Percentiles rank a stretch among this genome's conserved stretches.
Evolutionary conservation across 1,139 yeast genomes (phyloP).

Genomic region (Suhomyces guaymorum): DNA sequence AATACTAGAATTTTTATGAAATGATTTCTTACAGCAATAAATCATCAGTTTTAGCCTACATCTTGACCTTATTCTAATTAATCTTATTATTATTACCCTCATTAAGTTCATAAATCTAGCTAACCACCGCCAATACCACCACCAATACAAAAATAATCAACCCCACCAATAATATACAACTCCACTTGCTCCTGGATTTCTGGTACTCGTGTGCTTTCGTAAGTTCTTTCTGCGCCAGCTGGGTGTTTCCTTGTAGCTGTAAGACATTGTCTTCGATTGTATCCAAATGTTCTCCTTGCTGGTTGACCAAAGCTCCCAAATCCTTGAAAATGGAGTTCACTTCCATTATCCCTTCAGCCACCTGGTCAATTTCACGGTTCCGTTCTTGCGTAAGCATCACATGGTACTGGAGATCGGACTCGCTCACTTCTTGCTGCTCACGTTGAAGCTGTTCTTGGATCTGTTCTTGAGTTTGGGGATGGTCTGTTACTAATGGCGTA

Average conservation of each 20-base stretch:
- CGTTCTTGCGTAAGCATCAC: constrained; percentile 68
- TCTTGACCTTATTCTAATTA: no score
- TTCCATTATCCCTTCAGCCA: constrained; percentile 77
- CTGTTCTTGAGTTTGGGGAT: constrained; percentile 22
- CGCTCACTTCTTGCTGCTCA: constrained; percentile 42
- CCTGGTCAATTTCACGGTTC: constrained; percentile 67
- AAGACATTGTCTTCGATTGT: constrained; percentile 78
- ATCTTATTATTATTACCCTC: no score
- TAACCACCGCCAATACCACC: constrained; percentile 40
- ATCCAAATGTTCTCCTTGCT: constrained; percentile 84
- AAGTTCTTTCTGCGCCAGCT: constrained; percentile 70
- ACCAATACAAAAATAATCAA: constrained; percentile 40
- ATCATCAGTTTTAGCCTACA: no score
- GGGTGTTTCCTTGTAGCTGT: constrained; percentile 64
- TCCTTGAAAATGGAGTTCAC: constrained; percentile 85
- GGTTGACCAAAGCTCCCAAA: constrained; percentile 70
- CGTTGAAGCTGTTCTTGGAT: constrained; percentile 36
- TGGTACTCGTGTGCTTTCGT: constrained; percentile 76
- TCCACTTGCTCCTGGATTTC: constrained; percentile 67
- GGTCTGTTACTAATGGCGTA: constrained; percentile 26
- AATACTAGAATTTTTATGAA: no score
- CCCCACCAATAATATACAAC: constrained; percentile 60
- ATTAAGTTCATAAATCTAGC: no score
- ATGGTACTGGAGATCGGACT: constrained; percentile 77
- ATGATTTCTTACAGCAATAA: no score